These are phyloP conservation scores for Trichophyton mentagrophytes DNA, from an alignment of 2,329 filamentous ascomycete species.

Conservation along the genomic window DNA sequence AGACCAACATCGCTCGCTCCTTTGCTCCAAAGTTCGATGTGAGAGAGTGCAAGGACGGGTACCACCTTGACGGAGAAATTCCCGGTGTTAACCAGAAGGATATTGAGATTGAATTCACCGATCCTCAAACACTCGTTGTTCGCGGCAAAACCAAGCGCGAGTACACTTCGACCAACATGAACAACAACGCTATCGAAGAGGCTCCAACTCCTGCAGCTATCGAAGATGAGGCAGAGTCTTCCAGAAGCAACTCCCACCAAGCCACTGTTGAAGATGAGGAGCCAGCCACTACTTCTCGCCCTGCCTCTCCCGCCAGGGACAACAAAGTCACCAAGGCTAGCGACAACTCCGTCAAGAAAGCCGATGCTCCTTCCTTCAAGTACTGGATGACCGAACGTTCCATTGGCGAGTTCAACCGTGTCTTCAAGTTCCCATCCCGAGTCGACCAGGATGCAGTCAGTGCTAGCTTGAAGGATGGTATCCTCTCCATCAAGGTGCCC, in stretches of 20 bases:
- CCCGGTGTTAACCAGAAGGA: constrained; percentile 33
- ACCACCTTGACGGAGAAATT: constrained; percentile 35
- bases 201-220: constrained; percentile 7
- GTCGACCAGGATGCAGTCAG: constrained; percentile 48
- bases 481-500: constrained; percentile 43
- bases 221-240: constrained; percentile 15
- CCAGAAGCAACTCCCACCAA: constrained; percentile 23
- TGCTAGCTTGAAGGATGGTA: constrained; percentile 46
- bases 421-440: constrained; percentile 43
- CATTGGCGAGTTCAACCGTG: constrained; percentile 44
- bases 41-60: constrained; percentile 28
- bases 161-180: constrained; percentile 17
- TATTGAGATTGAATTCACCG: constrained; percentile 36
- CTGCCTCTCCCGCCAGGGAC: constrained; percentile 10
- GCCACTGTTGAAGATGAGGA: constrained; percentile 44
- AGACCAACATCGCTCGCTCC: constrained; percentile 14
- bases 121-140: constrained; percentile 33
- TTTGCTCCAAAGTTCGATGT: constrained; percentile 35
- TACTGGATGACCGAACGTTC: constrained; percentile 48
- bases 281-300: constrained; percentile 10
- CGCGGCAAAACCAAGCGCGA: constrained; percentile 29
- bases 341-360: constrained; percentile 14
- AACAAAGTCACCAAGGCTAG: constrained; percentile 19
- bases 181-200: constrained; percentile 10
- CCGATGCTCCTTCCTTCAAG: constrained; percentile 17